A percentile compares a stretch with the other conserved stretches of the same genome.
Evolutionary conservation across 1,139 yeast species (phyloP).

Genomic region (Magnusiomyces clavatus): DNA sequence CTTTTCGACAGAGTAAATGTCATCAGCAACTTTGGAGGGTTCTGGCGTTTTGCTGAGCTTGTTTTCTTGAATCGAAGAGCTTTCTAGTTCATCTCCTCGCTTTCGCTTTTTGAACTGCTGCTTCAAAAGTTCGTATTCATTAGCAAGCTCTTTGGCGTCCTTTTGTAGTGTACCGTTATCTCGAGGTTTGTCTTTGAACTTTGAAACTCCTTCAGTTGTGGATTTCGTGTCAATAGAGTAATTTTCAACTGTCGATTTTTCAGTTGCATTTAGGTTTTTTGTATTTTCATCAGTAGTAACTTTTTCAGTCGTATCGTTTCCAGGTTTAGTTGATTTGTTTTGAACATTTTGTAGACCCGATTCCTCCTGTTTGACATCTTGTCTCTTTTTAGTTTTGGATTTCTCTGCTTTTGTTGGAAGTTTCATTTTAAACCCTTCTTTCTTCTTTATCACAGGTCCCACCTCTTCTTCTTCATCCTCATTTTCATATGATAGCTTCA

Average conservation of each 20-base stretch:
- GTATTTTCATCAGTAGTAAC: background rate
- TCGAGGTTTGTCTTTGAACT: background rate
- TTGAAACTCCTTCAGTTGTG: background rate
- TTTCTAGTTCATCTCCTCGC: background rate
- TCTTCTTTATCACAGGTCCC: conserved; percentile 5
- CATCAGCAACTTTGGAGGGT: too few species aligned
- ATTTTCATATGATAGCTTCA: conserved; percentile 26
- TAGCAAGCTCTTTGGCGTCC: background rate
- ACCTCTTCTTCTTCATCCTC: conserved; percentile 12
- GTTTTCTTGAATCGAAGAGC: background rate
- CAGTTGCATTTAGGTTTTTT: too few species aligned
- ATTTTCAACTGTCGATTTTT: background rate
- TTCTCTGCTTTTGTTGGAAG: background rate
- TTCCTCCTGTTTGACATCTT: background rate
- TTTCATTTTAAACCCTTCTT: conserved; percentile 10
- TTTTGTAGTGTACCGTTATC: background rate
- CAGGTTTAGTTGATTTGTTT: background rate
- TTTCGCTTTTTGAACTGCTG: background rate
- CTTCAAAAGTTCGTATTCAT: conserved; percentile 1
- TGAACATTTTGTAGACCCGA: background rate
- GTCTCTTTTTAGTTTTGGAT: background rate
- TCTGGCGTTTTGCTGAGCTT: too few species aligned
- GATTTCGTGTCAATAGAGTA: background rate
- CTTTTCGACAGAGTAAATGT: too few species aligned
- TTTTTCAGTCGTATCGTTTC: background rate